phyloP scores from a whole-genome alignment of 306 rosid species.

The Begonia loranthoides region DNA sequence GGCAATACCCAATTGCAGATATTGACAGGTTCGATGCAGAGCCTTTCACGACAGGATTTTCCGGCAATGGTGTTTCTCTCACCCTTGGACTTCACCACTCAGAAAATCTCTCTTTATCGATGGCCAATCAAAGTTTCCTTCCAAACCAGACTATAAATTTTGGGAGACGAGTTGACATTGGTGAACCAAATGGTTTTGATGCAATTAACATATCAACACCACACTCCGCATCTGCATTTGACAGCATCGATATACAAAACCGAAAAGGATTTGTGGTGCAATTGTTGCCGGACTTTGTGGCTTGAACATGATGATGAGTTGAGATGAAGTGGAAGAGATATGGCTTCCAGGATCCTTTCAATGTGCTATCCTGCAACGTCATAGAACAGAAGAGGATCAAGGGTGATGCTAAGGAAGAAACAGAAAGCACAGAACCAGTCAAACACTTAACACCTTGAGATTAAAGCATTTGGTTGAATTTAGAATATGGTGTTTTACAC shows the following conservation, averaged over 20 bases:
- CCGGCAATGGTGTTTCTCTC: constrained; percentile 64
- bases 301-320: constrained; percentile 7
- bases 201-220: constrained; percentile 15
- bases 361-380: not conserved
- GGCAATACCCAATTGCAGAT: constrained; percentile 31
- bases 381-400: not conserved
- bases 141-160: constrained; percentile 34
- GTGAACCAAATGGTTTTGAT: constrained; percentile 20
- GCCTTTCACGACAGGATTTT: constrained; percentile 37
- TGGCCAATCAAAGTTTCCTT: constrained; percentile 27
- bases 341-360: not conserved
- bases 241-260: constrained; percentile 43
- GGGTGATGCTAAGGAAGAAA: constrained; percentile 29
- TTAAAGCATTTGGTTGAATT: constrained; percentile 42
- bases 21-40: constrained; percentile 43
- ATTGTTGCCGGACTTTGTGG: constrained; percentile 49
- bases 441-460: constrained; percentile 37
- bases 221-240: constrained; percentile 29
- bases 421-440: constrained; percentile 43
- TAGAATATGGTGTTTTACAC: constrained; percentile 66
- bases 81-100: constrained; percentile 63
- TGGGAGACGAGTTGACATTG: constrained; percentile 16
- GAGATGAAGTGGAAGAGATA: too few species aligned
- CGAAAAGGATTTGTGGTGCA: constrained; percentile 50
- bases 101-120: constrained; percentile 39